Conservation (phyloP, 2,329 filamentous ascomycete species). For the Fusarium floridanum region DNA sequence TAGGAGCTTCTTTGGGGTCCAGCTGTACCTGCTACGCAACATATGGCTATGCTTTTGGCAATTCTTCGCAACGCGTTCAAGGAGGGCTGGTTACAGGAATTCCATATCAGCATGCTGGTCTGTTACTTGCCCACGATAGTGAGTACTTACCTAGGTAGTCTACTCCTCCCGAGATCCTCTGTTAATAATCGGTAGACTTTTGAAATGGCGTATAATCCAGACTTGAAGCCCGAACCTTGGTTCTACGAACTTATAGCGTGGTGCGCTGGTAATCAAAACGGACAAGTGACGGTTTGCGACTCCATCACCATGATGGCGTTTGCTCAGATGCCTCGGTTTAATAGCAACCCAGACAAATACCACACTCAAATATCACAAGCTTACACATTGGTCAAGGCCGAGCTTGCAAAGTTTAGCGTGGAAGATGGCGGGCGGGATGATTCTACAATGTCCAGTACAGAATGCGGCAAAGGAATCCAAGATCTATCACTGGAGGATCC, state of each 20-base stretch:
- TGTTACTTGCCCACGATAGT: not conserved
- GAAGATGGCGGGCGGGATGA: not conserved
- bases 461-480: not conserved
- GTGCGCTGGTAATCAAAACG: not conserved
- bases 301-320: not conserved
- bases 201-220: not conserved
- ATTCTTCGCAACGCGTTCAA: not conserved
- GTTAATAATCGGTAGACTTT: not conserved
- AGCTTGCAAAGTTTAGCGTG: not conserved
- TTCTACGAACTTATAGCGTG: not conserved
- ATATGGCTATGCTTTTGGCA: not conserved
- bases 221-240: not conserved
- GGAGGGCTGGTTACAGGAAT: not conserved
- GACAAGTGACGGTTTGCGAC: not conserved
- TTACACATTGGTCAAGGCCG: not conserved
- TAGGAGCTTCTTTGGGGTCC: constrained; percentile 1
- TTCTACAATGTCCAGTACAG: not conserved
- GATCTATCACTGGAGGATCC: not conserved
- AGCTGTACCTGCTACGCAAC: not conserved
- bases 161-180: not conserved
- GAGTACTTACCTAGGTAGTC: not conserved
- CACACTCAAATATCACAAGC: not conserved
- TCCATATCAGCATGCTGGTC: not conserved
- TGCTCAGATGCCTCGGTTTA: constrained; percentile 7
- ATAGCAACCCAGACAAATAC: not conserved